These are phyloP conservation scores for Cardamine occulta DNA, from an alignment of 345 rosid genomes.

Conservation along the genomic window DNA sequence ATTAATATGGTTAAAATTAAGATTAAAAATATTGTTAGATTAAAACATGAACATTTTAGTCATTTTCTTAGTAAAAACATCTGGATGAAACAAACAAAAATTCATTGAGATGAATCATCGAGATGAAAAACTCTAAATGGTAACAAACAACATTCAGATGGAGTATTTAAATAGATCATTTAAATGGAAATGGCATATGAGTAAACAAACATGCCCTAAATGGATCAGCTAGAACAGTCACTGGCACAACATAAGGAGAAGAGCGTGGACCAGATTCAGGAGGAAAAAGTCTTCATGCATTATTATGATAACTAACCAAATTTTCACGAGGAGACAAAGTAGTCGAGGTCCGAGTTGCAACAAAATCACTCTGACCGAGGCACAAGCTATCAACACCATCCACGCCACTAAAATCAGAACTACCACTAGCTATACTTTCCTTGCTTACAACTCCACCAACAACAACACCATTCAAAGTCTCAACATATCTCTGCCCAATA, in stretches of 20 bases:
- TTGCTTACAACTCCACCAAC: neutral
- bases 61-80: too few relatives aligned
- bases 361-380: neutral
- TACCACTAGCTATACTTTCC: conserved; percentile 1
- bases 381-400: neutral
- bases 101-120: too few relatives aligned
- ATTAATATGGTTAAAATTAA: too few relatives aligned
- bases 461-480: neutral
- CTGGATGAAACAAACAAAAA: too few relatives aligned
- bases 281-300: neutral
- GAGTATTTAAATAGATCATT: too few relatives aligned
- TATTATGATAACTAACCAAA: neutral
- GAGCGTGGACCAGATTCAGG: neutral
- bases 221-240: conserved; percentile 6
- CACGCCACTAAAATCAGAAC: conserved; percentile 5
- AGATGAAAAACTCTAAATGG: too few relatives aligned
- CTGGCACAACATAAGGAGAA: neutral
- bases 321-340: neutral
- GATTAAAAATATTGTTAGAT: too few relatives aligned
- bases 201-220: too few relatives aligned
- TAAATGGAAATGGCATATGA: too few relatives aligned
- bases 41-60: too few relatives aligned
- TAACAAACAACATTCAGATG: too few relatives aligned
- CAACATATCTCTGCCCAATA: neutral
- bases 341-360: neutral